phyloP scores from a whole-genome alignment of 768 basidiomycete genomes.

The Neoboletus magnificus region DNA sequence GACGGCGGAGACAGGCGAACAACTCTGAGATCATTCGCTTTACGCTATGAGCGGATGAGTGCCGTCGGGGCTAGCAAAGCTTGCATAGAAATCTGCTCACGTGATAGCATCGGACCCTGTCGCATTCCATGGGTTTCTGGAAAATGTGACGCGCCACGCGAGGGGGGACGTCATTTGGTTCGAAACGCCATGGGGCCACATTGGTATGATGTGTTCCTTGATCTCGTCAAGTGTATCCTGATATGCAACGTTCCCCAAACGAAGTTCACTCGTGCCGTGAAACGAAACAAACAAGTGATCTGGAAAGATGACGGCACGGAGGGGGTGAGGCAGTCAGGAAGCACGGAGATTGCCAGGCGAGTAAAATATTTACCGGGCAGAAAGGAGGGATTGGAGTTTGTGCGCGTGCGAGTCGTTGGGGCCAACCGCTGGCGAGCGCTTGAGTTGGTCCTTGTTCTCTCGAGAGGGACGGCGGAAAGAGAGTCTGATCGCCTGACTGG shows the following conservation, averaged over 20 bases:
- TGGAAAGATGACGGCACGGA: conserved; percentile 32
- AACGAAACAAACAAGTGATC: conserved; percentile 75
- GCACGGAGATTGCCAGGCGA: conserved; percentile 1
- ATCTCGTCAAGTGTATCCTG: conserved; percentile 61
- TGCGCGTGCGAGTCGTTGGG: conserved; percentile 33
- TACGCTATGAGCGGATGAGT: conserved; percentile 41
- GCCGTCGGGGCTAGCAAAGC: conserved; percentile 1
- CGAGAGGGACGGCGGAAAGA: conserved; percentile 25
- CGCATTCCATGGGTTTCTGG: conserved; percentile 65
- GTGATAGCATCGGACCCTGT: conserved; percentile 49
- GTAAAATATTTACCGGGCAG: conserved; percentile 24
- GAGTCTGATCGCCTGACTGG: conserved; percentile 26
- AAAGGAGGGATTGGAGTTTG: conserved; percentile 36
- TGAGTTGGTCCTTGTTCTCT: conserved; percentile 44
- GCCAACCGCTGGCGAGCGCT: conserved; percentile 30
- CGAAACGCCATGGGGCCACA: conserved; percentile 67
- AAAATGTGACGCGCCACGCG: conserved; percentile 62
- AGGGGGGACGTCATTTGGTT: conserved; percentile 37
- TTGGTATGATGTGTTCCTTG: conserved; percentile 49
- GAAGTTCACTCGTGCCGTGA: conserved; percentile 60
- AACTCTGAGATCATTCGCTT: conserved; percentile 58
- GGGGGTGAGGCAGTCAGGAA: conserved; percentile 23
- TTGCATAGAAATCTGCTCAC: conserved; percentile 35
- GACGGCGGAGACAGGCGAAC: conserved; percentile 56
- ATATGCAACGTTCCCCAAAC: conserved; percentile 41